These are phyloP conservation scores for Panicum miliaceum DNA, from an alignment of 176 grass and related monocot genomes.

Conservation along the genomic window DNA sequence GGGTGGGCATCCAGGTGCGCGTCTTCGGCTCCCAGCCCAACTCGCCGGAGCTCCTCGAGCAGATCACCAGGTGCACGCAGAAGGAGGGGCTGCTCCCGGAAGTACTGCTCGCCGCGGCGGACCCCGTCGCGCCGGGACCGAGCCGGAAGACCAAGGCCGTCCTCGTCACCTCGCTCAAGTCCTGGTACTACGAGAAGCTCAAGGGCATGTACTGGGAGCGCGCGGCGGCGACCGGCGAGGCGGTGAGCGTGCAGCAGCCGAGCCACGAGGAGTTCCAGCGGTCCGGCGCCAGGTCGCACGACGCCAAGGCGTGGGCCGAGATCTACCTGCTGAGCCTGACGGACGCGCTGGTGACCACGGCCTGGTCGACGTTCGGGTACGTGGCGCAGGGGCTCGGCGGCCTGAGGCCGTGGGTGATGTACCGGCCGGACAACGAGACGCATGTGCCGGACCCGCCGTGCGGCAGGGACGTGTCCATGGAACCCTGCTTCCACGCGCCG, in stretches of 20 bases:
- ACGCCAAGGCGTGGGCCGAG: conserved; percentile 67
- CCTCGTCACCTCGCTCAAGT: conserved; percentile 44
- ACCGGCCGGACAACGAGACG: background rate
- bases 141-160: conserved; percentile 32
- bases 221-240: conserved; percentile 34
- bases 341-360: conserved; percentile 56
- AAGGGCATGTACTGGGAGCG: conserved; percentile 70
- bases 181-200: conserved; percentile 54
- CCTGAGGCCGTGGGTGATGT: conserved; percentile 54
- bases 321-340: conserved; percentile 66
- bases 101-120: background rate
- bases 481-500: conserved; percentile 69
- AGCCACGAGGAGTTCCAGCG: conserved; percentile 63
- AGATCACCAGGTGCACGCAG: conserved; percentile 43
- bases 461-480: conserved; percentile 45
- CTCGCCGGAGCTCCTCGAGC: conserved; percentile 40
- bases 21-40: conserved; percentile 20
- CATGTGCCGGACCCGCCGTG: conserved; percentile 31
- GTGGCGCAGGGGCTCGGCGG: conserved; percentile 60
- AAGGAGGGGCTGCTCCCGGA: conserved; percentile 38
- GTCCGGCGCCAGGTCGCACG: conserved; percentile 41
- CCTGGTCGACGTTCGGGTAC: conserved; percentile 70
- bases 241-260: conserved; percentile 68
- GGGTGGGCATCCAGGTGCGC: conserved; percentile 62
- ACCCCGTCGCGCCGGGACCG: background rate